Evolutionary conservation across 164 flowering plant species (phyloP), one percentile per base, ranked within the genome.

Genomic region (Tetrastigma voinierianum): DNA sequence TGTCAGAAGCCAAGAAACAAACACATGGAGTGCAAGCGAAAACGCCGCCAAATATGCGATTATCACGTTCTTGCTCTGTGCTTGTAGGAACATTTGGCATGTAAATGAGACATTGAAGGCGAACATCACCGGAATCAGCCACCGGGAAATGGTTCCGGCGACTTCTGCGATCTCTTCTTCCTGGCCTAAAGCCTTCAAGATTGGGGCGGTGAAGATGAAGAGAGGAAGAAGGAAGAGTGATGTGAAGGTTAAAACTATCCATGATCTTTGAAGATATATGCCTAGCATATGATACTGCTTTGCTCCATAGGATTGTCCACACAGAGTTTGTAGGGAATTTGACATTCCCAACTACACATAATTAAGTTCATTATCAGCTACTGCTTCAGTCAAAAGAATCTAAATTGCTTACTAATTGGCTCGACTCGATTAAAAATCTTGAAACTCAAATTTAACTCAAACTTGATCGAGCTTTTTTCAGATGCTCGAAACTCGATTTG

Each of bases 271-370:
- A 18, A 88, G 83, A 58, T 88, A 81, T 32, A 88, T 61, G 32
- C 93, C 93, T 14, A 86, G 68, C 89, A 88, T 88, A 73, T 75
- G 68, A 52, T 86, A 76, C 59, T 81, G 80, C 46, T 72, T 78
- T 48, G 88, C 90, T 0, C 92, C 90, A 58, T 64, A 88, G 4
- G 88, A 83, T 70, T 88, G 93, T 24, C 93, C 93, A 65, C 93
- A 86, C 3, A 88, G 68, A 1, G 93, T 88, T 67, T 84, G 89
- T 53, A 83, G 52, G 55, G 87, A 90, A 68, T 87, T 84, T 0
- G 87, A 77, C 90, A 88, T 88, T 12, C 93, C 93, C 64, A 88
- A 49, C 88, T 87, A 82, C 79, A 64, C 40, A n/a, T n/a, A n/a
- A n/a, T n/a, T n/a, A n/a, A n/a, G n/a, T n/a, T n/a, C n/a, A n/a